These are phyloP conservation scores for Penicillium expansum DNA, from an alignment of 2,329 filamentous ascomycete genomes.

Conservation along the genomic window DNA sequence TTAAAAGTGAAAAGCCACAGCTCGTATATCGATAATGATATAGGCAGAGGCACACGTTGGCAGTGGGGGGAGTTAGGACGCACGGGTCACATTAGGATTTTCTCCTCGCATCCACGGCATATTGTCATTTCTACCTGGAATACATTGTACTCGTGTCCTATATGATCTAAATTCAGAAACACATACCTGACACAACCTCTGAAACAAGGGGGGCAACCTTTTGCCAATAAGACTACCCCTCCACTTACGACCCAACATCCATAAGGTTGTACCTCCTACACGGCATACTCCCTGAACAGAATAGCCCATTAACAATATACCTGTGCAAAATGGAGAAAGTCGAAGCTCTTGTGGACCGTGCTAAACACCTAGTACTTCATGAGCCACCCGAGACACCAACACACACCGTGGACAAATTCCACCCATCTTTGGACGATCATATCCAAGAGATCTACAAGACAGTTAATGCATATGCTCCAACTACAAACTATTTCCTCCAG, in stretches of 20 bases:
- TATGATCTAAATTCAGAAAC: background rate
- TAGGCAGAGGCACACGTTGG: conserved; percentile 4
- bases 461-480: conserved; percentile 18
- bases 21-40: background rate
- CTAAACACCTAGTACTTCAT: conserved; percentile 18
- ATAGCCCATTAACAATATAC: background rate
- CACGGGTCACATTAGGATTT: conserved; percentile 6
- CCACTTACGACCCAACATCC: background rate
- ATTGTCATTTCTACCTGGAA: background rate
- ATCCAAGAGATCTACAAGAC: conserved; percentile 37
- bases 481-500: conserved; percentile 23
- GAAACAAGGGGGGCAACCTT: conserved; percentile 1
- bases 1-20: background rate
- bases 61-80: conserved; percentile 4
- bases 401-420: conserved; percentile 25
- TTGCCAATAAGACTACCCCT: conserved; percentile 1
- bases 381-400: background rate
- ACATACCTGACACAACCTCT: background rate
- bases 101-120: background rate
- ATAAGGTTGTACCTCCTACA: background rate
- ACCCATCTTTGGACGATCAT: conserved; percentile 32
- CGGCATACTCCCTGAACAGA: background rate
- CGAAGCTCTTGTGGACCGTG: conserved; percentile 19
- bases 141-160: background rate
- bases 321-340: conserved; percentile 19